Base-by-base conservation (phyloP, 352 stramenopile species). In the Globisporangium middletonii region DNA sequence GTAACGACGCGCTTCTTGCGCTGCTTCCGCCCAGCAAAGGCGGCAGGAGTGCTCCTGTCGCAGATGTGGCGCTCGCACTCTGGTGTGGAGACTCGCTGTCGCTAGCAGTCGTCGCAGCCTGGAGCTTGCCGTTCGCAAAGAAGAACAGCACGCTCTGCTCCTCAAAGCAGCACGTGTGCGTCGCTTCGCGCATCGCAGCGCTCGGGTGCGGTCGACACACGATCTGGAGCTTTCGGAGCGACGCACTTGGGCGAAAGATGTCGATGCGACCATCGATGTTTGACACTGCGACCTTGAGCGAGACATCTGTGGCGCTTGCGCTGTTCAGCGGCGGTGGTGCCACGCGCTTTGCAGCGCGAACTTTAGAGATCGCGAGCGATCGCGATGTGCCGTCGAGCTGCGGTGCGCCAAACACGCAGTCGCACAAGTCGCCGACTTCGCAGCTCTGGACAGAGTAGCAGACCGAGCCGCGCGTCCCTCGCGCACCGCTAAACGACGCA, bases 371-470 rank as follows among this genome's bases (percentile, higher is more conserved):
- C n/a, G 59, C 63, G 46, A 79, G 58, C 15, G 66, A 74, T 18
- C 60, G 43, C 38, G 55, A 60, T 35, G 47, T 44, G 12, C 65
- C 51, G 13, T 55, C 30, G 60, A 35, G 57, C 48, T 66, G 53
- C 33, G 68, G 65, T 3, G 69, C 64, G 43, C 63, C 73, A 70
- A 89, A 74, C 48, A 89, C 63, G 28, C 71, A 75, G n/a, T 55
- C 64, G 42, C 65, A 85, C 38, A 78, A 51, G 57, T 73, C 64
- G 26, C 61, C 60, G 38, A 88, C 59, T 49, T 89, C 75, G 61
- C 72, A 88, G 46, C 69, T 79, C 60, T 84, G 72, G 30, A 89
- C 73, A 0, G 60, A 72, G 65, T 83, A 89, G 1, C 57, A 71
- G 1, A 63, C 41, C 46, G 44, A 62, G 11, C 56, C 68, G 59